These are phyloP conservation scores for Amanita pseudoporphyria DNA, from an alignment of 768 basidiomycete species.

Conservation along the genomic window DNA sequence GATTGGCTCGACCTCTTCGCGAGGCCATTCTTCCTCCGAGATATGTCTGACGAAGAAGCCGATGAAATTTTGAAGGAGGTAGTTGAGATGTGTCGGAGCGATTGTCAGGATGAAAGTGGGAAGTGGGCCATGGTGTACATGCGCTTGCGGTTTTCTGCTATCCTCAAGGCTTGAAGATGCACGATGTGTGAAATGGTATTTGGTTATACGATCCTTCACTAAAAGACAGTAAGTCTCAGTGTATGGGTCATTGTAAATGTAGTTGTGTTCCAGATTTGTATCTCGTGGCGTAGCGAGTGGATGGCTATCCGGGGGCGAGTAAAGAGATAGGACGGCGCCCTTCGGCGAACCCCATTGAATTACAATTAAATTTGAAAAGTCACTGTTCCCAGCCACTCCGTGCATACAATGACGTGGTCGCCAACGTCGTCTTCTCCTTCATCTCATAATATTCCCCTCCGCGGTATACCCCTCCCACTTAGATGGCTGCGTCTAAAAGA, in stretches of 20 bases:
- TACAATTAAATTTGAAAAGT: too few relatives aligned
- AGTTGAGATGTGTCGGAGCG: conserved; percentile 41
- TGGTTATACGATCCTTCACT: too few relatives aligned
- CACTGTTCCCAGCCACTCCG: too few relatives aligned
- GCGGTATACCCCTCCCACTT: neutral
- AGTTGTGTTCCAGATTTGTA: too few relatives aligned
- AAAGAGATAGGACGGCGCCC: neutral
- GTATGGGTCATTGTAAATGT: too few relatives aligned
- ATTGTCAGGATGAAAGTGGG: conserved; percentile 47
- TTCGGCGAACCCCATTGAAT: neutral
- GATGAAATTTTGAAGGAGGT: conserved; percentile 55
- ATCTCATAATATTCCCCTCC: neutral
- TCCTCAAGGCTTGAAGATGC: conserved; percentile 23
- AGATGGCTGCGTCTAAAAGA: neutral
- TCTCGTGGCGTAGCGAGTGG: too few relatives aligned
- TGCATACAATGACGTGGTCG: neutral
- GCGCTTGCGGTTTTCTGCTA: conserved; percentile 54
- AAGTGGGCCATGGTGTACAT: conserved; percentile 70
- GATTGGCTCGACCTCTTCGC: conserved; percentile 68
- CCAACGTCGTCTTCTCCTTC: neutral
- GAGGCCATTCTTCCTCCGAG: conserved; percentile 46
- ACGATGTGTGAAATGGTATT: neutral
- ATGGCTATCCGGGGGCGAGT: too few relatives aligned
- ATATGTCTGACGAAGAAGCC: conserved; percentile 43
- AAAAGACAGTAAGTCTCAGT: too few relatives aligned